Evolutionary conservation across 495 filamentous ascomycete genomes (phyloP).

Genomic region (Thermothielavioides terrestris): DNA sequence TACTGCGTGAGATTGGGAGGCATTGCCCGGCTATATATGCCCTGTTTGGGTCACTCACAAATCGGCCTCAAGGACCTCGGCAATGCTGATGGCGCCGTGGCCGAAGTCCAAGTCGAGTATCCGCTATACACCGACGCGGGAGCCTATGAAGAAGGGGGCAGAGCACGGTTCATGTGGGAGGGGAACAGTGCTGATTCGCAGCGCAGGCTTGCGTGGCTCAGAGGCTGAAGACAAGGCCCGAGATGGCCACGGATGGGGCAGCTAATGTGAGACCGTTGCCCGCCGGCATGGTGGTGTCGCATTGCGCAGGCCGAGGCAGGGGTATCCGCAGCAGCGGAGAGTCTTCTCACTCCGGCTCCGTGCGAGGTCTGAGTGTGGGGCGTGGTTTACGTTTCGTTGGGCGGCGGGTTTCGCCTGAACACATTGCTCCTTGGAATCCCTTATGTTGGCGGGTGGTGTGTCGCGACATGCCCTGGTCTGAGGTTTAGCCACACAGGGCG

Average conservation of each 20-base stretch:
- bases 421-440: neutral
- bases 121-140: neutral
- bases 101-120: neutral
- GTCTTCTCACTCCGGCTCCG: neutral
- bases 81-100: neutral
- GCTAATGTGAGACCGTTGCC: neutral
- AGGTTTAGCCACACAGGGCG: no score
- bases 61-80: neutral
- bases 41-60: neutral
- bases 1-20: no score
- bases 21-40: no score
- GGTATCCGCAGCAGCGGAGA: no score
- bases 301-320: neutral
- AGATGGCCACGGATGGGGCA: no score
- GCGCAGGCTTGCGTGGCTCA: no score
- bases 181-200: neutral
- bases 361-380: neutral
- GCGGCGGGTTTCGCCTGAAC: neutral
- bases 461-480: neutral
- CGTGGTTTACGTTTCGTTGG: no score
- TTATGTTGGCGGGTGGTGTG: neutral
- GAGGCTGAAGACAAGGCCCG: no score
- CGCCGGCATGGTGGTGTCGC: neutral
- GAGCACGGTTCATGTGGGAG: neutral
- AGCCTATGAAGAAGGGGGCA: neutral